These are phyloP conservation scores for Hsuehochloa calcarea DNA, from an alignment of 176 grass and related monocot genomes.

Conservation along the genomic window DNA sequence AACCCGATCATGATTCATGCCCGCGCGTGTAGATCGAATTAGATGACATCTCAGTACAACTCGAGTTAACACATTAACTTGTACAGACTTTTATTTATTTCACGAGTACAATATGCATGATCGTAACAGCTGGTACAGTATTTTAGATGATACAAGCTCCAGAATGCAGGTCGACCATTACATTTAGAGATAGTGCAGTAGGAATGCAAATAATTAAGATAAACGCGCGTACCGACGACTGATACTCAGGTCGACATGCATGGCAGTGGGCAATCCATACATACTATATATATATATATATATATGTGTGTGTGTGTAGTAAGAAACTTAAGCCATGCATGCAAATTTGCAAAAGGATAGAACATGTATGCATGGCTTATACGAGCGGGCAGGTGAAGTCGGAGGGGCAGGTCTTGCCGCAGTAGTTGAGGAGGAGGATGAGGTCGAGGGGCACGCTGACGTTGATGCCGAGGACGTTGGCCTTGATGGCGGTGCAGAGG, in stretches of 20 bases:
- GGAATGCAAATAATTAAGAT: too few relatives aligned
- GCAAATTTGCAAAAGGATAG: background rate
- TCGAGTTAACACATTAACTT: background rate
- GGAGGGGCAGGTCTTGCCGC: constrained; percentile 51
- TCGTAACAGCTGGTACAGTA: background rate
- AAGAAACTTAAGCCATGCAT: too few relatives aligned
- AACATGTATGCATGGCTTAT: background rate
- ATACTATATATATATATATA: too few relatives aligned
- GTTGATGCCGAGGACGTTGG: constrained; percentile 39
- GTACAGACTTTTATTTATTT: constrained; percentile 11
- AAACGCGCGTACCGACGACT: too few relatives aligned
- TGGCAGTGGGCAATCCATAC: too few relatives aligned
- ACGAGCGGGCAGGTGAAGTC: constrained; percentile 51
- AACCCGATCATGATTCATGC: background rate
- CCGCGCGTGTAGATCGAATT: background rate
- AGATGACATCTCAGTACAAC: background rate
- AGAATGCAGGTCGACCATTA: background rate
- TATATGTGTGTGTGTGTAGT: too few relatives aligned
- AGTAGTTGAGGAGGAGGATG: constrained; percentile 56
- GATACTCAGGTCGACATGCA: too few relatives aligned
- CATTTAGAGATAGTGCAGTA: background rate
- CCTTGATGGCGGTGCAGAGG: constrained; percentile 78
- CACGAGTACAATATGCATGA: background rate
- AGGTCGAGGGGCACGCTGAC: constrained; percentile 55
- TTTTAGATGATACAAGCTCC: background rate